Percentiles rank a stretch among this genome's conserved stretches.
These are phyloP conservation scores for Xylaria multiplex DNA, from an alignment of 2,329 filamentous ascomycete species.

Conservation along the genomic window DNA sequence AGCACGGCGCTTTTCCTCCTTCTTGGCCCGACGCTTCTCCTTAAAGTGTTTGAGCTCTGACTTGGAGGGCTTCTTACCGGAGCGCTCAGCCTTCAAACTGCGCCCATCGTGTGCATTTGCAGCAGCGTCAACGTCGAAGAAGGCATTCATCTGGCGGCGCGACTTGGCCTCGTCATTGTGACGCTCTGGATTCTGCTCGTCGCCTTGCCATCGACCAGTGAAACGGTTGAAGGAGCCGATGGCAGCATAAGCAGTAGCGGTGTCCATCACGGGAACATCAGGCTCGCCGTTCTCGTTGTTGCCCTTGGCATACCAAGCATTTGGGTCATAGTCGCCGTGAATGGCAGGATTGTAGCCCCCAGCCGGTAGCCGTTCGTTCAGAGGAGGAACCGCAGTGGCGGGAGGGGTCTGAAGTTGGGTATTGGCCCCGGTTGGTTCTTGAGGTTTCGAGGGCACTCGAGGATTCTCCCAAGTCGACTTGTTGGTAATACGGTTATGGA, in stretches of 20 bases:
- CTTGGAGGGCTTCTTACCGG: conserved; percentile 84
- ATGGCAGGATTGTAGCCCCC: conserved; percentile 95
- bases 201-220: conserved; percentile 82
- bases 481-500: conserved; percentile 82
- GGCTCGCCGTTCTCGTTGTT: conserved; percentile 51
- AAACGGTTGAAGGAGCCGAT: conserved; percentile 89
- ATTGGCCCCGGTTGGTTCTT: conserved; percentile 42
- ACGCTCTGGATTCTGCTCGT: conserved; percentile 74
- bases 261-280: conserved; percentile 48
- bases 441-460: conserved; percentile 66
- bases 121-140: conserved; percentile 94
- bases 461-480: conserved; percentile 88
- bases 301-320: conserved; percentile 86
- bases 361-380: conserved; percentile 56
- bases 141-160: conserved; percentile 88
- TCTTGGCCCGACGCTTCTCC: conserved; percentile 86
- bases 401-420: conserved; percentile 44
- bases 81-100: conserved; percentile 90
- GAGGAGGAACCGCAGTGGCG: conserved; percentile 45
- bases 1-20: conserved; percentile 92
- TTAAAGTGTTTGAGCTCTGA: conserved; percentile 90
- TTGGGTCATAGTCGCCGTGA: conserved; percentile 95
- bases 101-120: conserved; percentile 90
- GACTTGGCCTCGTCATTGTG: conserved; percentile 91
- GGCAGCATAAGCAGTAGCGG: conserved; percentile 66